These are phyloP conservation scores for Allium sativum DNA, from an alignment of 106 monocot species.

Conservation along the genomic window DNA sequence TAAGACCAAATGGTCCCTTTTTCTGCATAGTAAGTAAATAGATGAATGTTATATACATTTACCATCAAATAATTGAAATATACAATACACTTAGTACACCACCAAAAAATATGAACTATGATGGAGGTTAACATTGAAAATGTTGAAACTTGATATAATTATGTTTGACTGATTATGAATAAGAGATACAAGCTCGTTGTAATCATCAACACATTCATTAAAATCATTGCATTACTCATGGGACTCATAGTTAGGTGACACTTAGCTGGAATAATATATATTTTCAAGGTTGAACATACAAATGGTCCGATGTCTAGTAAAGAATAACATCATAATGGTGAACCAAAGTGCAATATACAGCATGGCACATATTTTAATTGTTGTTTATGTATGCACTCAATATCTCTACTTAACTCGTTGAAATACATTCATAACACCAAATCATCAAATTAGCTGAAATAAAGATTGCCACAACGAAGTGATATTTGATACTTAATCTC, in stretches of 20 bases:
- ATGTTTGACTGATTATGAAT: no score
- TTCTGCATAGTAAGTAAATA: conserved; percentile 32
- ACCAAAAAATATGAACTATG: not conserved
- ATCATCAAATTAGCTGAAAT: no score
- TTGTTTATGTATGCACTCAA: no score
- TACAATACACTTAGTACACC: not conserved
- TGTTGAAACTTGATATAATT: not conserved
- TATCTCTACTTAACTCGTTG: no score
- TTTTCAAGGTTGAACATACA: no score
- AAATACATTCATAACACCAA: no score
- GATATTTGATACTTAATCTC: no score
- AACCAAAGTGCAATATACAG: no score
- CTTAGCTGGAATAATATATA: not conserved
- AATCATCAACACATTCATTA: not conserved
- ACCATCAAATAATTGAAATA: not conserved
- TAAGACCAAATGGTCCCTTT: conserved; percentile 31
- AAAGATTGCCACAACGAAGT: no score
- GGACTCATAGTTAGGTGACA: not conserved
- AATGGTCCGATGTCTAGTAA: no score
- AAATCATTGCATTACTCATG: not conserved
- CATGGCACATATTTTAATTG: no score
- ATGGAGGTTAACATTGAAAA: not conserved
- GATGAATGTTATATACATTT: not conserved
- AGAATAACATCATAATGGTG: no score
- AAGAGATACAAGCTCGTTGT: not conserved